Base-by-base conservation (phyloP, 495 filamentous ascomycete genomes). In the Podospora sp. region DNA sequence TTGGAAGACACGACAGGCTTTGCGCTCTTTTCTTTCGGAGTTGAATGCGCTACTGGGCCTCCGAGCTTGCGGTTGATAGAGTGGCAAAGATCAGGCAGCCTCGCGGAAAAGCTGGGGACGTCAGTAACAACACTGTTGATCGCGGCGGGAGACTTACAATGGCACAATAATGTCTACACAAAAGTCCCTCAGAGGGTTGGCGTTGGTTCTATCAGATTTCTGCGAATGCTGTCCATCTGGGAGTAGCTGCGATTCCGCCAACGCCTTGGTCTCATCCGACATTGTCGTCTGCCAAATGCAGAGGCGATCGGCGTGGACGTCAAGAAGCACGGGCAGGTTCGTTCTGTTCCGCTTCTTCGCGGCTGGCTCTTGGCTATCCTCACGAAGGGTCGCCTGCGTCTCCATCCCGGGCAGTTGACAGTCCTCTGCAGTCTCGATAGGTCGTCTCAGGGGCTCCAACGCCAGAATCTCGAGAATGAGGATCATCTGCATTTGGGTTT, bases 281-380 rank as follows among this genome's bases (percentile, higher is more conserved):
- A 86, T 84, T 60, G 91, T 87, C n/a, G 93, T 92, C 72, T 97
- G 93, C 96, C 96, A 99, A 49, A 99, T 99, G 74, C 93, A 96
- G 24, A 99, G 82, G 36, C 93, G 87, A 75, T 99, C 96, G 12
- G 96, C 85, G 59, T 96, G 88, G 4, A 96, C 79, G 71, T 98
- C 94, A 8, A 99, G 82, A 22, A 93, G 83, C 0, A 89, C 63
- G 0, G 81, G 77, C 1, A 84, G 59, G 62, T 83, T 80, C 59
- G 79, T 78, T 51, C 74, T 78, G 61, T 70, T 82, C 35, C 75
- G 69, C 73, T 77, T 85, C 72, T 78, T 76, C 16, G 71, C 60
- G 1, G 66, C 58, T 25, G 62, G 69, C 52, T 72, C 74, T 65
- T 67, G 73, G 64, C 36, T 73, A 6, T 27, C 72, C 55, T 63